phyloP scores from a whole-genome alignment of 139 green algal species.

The Pleodorina starrii region DNA sequence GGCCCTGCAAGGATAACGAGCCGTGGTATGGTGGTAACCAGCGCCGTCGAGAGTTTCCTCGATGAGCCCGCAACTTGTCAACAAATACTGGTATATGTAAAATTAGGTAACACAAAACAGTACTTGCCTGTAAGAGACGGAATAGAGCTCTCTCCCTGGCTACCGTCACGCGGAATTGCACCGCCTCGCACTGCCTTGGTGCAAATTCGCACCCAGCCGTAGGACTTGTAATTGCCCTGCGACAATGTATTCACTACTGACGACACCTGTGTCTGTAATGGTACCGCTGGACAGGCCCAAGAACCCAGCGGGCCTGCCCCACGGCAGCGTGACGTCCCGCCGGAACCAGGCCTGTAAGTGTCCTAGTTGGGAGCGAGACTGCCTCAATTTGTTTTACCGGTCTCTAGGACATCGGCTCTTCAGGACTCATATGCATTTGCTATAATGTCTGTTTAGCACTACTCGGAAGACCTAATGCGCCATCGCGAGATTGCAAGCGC shows the following conservation, averaged over 20 bases:
- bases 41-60: background rate
- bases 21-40: background rate
- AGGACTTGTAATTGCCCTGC: background rate
- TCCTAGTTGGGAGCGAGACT: too few species aligned
- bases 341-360: too few species aligned
- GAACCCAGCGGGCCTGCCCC: too few species aligned
- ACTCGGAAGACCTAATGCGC: background rate
- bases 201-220: background rate
- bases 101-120: background rate
- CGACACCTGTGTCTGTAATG: background rate
- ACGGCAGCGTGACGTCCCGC: too few species aligned
- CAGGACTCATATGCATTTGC: background rate
- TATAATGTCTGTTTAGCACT: background rate
- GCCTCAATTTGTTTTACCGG: background rate
- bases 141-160: background rate
- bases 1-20: background rate
- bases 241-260: background rate
- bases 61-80: background rate
- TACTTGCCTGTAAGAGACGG: background rate
- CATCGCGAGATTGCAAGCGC: too few species aligned
- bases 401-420: background rate
- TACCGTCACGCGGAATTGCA: background rate
- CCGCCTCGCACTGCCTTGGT: background rate
- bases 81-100: background rate
- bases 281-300: background rate